Evolutionary conservation across 768 basidiomycete genomes (phyloP).

Genomic region (Amanita subjunquillea): DNA sequence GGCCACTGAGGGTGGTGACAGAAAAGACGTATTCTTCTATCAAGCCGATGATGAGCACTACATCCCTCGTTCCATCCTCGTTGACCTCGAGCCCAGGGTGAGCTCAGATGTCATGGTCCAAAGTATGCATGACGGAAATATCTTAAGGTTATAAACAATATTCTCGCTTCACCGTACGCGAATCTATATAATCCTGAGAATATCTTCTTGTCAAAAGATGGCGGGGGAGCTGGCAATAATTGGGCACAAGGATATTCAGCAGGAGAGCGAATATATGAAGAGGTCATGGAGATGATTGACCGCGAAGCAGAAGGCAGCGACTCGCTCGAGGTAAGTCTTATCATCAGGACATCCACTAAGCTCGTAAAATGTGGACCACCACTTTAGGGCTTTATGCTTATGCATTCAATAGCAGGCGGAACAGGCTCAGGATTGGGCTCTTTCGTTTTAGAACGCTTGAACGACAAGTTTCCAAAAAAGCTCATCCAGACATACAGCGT

Average conservation of each 20-base stretch:
- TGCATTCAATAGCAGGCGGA: conserved; percentile 98
- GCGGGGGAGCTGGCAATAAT: conserved; percentile 98
- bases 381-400: conserved; percentile 90
- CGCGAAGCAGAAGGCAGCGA: conserved; percentile 97
- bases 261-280: conserved; percentile 89
- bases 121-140: background rate
- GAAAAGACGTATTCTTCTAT: conserved; percentile 99
- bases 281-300: conserved; percentile 98
- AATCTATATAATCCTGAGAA: conserved; percentile 97
- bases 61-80: conserved; percentile 91
- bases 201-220: conserved; percentile 91
- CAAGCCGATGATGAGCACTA: conserved; percentile 99
- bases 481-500: conserved; percentile 99
- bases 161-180: conserved; percentile 79
- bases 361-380: background rate
- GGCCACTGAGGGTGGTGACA: conserved; percentile 90
- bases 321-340: conserved; percentile 68
- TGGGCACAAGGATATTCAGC: conserved; percentile 94
- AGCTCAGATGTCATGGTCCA: conserved; percentile 15
- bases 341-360: background rate
- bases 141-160: conserved; percentile 87
- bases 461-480: conserved; percentile 98
- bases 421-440: conserved; percentile 98
- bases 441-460: conserved; percentile 91
- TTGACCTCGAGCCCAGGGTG: conserved; percentile 94